Base-by-base conservation (phyloP, 192 early-diverging fungal species). In the Martensiomyces pterosporus region DNA sequence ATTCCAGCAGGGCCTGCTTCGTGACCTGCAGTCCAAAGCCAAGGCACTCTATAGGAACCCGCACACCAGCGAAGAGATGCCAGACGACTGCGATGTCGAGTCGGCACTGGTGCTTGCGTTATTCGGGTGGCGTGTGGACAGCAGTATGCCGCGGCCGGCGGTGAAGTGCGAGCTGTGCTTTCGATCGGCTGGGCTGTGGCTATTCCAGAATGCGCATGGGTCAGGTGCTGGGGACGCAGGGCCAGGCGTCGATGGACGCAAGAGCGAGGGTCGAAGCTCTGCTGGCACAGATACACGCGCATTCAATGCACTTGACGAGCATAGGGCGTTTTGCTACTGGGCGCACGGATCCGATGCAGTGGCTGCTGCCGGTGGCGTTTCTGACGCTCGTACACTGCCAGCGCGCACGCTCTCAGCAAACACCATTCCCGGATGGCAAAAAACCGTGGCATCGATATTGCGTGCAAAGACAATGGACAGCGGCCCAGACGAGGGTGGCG, bases 281-380 rank as follows among this genome's bases (percentile, higher is more conserved):
- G 16, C 13, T 22, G 45, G n/a, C 9, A 5, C 37, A 25, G 36
- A 24, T 3, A 10, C 22, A 3, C 57, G 12, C 7, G 24, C 39
- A 21, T 74, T 78, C 32, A 43, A 68, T 39, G 65, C 40, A 17
- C 53, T 47, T 3, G 43, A 46, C 14, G 76, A 78, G 43, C 76
- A 78, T 27, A 49, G 76, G 9, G 16, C 61, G 8, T 78, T 69
- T 41, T 78, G 76, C 65, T 78, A 72, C 49, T 78, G 76, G 76
- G 50, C 43, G 4, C 42, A 59, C 18, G 61, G 65, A 3, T 32
- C 52, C 2, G 44, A 45, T 12, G 34, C 41, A 15, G 47, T 39
- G 2, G 7, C 21, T 3, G 47, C 40, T 6, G 39, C 39, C n/a
- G n/a, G n/a, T n/a, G n/a, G n/a, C n/a, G n/a, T n/a, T n/a, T n/a